phyloP scores from a whole-genome alignment of 2,329 filamentous ascomycete species.

The Fusarium sp. region DNA sequence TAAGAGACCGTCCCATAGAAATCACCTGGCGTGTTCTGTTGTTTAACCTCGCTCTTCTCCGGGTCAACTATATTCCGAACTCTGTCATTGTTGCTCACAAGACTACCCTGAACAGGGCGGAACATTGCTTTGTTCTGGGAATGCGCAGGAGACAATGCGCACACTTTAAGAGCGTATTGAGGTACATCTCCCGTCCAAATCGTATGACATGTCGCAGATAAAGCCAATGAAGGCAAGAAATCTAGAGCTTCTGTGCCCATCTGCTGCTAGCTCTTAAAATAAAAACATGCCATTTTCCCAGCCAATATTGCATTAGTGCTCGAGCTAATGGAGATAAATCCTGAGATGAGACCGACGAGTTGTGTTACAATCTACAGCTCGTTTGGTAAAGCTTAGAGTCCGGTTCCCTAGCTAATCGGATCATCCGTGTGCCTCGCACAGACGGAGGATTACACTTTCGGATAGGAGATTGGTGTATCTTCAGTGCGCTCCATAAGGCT shows the following conservation, averaged over 20 bases:
- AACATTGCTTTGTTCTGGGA: fast-evolving
- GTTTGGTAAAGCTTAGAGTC: neutral
- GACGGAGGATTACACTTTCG: neutral
- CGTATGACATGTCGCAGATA: neutral
- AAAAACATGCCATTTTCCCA: fast-evolving
- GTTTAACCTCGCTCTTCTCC: fast-evolving
- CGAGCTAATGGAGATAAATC: neutral
- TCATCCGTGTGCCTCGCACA: neutral
- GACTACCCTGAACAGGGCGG: neutral
- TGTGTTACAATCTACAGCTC: neutral
- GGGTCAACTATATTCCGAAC: neutral
- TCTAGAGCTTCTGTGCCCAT: neutral
- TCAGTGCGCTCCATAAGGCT: neutral
- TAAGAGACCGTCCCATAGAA: no score
- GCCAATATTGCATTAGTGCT: fast-evolving
- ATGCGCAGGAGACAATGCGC: fast-evolving
- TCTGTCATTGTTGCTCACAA: neutral
- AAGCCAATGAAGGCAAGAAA: fast-evolving
- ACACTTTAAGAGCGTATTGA: neutral
- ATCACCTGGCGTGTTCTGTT: no score
- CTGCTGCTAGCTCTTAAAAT: fast-evolving
- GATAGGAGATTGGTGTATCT: neutral
- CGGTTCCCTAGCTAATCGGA: neutral
- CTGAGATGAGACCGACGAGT: neutral
- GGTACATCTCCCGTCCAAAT: neutral